Evolutionary conservation across 148 eudicot species (phyloP).

Genomic region (Mesembryanthemum crystallinum): DNA sequence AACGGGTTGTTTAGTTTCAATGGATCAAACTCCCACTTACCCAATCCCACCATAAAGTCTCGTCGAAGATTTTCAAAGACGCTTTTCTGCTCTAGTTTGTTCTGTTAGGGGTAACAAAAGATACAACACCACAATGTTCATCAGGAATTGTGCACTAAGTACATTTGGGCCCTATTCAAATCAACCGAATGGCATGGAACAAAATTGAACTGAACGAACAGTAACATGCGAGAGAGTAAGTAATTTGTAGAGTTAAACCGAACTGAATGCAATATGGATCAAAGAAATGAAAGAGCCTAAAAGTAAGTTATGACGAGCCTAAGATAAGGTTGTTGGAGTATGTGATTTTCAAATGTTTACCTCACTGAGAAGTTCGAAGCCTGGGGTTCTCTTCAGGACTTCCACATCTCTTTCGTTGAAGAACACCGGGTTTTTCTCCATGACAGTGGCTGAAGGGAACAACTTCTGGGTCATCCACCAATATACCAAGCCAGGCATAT

Average conservation of each 20-base stretch:
- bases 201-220: too few species aligned
- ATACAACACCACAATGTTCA: not conserved
- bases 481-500: slow-evolving; percentile 51
- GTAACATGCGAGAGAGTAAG: too few species aligned
- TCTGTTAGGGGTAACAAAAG: slow-evolving; percentile 27
- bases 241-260: too few species aligned
- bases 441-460: slow-evolving; percentile 47
- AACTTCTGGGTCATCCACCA: slow-evolving; percentile 83
- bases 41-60: slow-evolving; percentile 45
- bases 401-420: slow-evolving; percentile 54
- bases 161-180: too few species aligned
- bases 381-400: slow-evolving; percentile 59
- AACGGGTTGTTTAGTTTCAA: slow-evolving; percentile 41
- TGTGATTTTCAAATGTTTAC: slow-evolving; percentile 29
- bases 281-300: too few species aligned
- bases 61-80: slow-evolving; percentile 43
- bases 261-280: too few species aligned
- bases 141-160: not conserved
- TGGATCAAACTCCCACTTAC: slow-evolving; percentile 63
- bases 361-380: slow-evolving; percentile 58
- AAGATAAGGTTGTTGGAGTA: not conserved
- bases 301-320: not conserved
- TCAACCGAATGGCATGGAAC: too few species aligned
- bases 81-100: slow-evolving; percentile 41
- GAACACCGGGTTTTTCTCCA: slow-evolving; percentile 55